Percentiles rank a stretch among this genome's conserved stretches.
These are phyloP conservation scores for Venturia pyrina DNA, from an alignment of 2,329 filamentous ascomycete genomes.

Conservation along the genomic window DNA sequence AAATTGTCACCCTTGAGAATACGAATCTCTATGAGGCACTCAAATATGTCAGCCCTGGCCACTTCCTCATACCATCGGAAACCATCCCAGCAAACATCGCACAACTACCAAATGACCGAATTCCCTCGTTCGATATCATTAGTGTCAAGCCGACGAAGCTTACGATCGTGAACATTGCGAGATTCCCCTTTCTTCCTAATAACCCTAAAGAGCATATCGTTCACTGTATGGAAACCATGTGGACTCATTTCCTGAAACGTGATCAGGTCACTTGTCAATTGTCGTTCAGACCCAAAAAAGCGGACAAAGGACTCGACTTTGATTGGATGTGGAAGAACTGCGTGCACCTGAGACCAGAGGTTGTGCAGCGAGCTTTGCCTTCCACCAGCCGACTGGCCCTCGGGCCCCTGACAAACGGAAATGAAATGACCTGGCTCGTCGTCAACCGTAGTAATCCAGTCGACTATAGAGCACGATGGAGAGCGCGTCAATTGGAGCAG, in stretches of 20 bases:
- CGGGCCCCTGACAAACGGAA: not conserved
- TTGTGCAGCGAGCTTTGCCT: not conserved
- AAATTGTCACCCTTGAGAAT: not conserved
- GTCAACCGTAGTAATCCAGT: not conserved
- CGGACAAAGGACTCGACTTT: not conserved
- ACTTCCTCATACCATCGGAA: slow-evolving; percentile 21
- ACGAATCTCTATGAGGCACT: slow-evolving; percentile 14
- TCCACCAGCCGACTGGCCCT: not conserved
- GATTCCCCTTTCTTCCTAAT: not conserved
- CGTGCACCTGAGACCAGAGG: not conserved
- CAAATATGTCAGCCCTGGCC: slow-evolving; percentile 27
- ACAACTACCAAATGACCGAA: not conserved
- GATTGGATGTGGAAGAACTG: not conserved
- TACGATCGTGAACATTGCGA: not conserved
- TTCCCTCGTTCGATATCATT: not conserved
- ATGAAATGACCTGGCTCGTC: not conserved
- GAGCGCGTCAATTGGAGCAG: not conserved
- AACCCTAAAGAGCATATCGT: not conserved
- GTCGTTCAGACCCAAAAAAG: not conserved
- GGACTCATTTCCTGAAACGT: not conserved
- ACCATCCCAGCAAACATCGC: not conserved
- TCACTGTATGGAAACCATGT: not conserved
- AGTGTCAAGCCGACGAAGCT: not conserved
- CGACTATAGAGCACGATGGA: not conserved
- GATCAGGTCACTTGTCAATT: not conserved